Base-by-base conservation (phyloP, 164 flowering plant species). In the Vitis labrusca region DNA sequence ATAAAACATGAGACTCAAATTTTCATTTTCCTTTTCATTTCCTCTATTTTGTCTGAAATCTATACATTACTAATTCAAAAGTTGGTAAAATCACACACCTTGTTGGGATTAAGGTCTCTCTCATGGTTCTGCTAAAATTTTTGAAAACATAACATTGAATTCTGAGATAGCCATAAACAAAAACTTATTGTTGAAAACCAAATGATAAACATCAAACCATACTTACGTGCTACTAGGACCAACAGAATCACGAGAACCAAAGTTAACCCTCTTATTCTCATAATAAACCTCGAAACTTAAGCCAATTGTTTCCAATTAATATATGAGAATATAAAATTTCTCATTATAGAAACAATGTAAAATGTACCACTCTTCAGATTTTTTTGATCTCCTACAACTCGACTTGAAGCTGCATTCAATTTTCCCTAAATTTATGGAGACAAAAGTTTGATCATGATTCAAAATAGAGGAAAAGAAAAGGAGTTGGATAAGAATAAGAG, bases 221-320 rank as follows among this genome's bases (percentile, higher is more conserved):
- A 65, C 80, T 70, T 71, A 81, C 86, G 29, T 58, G 63, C 32
- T 50, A 37, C 52, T 64, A 9, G 63, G 44, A 52, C 32, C 73
- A 37, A 44, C 37, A 37, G 68, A 8, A 48, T 66, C 75, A 67
- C 66, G 29, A 7, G 37, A 57, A 11, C 14, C 60, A 19, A 9
- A 71, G 47, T 68, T 72, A 53, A 27, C 70, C 17, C 65, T 77
- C 54, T 72, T 73, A 62, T 47, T 61, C 48, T 86, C 88, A 7
- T 80, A 64, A 76, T 75, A 85, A 8, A 88, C 59, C 76, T 83
- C 85, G 50, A 88, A 82, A 69, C 58, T 80, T 65, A 10, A 56
- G 9, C 68, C 73, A 58, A 51, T 32, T 32, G 17, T 17, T 17
- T 17, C 17, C 17, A 17, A 17, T 17, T 17, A 17, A 17, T 17